These are phyloP conservation scores for Coemansia reversa DNA, from an alignment of 192 early-diverging fungal genomes.

Conservation along the genomic window DNA sequence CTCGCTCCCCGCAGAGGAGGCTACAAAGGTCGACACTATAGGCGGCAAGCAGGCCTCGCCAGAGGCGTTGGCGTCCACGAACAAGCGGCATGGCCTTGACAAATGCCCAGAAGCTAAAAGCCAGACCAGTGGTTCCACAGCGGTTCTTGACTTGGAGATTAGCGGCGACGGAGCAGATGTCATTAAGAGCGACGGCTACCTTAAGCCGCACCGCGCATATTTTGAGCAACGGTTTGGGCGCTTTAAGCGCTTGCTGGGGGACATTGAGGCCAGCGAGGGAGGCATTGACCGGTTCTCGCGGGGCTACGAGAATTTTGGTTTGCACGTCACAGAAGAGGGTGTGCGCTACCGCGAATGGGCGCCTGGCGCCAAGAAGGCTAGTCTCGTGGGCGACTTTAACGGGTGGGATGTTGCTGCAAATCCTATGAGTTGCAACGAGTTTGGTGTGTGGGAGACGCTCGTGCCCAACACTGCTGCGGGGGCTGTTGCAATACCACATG, in stretches of 20 bases:
- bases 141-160: constrained; percentile 32
- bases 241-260: constrained; percentile 69
- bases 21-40: background rate
- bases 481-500: constrained; percentile 73
- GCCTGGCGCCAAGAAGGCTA: constrained; percentile 74
- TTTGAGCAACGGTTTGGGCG: constrained; percentile 59
- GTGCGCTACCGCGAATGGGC: constrained; percentile 96
- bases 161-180: constrained; percentile 65
- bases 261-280: constrained; percentile 68
- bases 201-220: constrained; percentile 65
- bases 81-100: constrained; percentile 7
- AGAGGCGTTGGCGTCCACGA: background rate
- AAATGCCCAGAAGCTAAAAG: constrained; percentile 16
- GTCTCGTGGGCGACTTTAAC: constrained; percentile 93
- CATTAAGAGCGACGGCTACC: constrained; percentile 75
- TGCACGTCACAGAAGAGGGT: constrained; percentile 65
- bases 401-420: constrained; percentile 77
- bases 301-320: constrained; percentile 79
- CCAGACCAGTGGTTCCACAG: constrained; percentile 20
- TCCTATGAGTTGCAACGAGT: constrained; percentile 75
- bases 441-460: constrained; percentile 78
- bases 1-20: no score
- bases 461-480: constrained; percentile 67
- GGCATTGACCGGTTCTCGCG: constrained; percentile 83
- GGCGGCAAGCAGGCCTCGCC: background rate